Evolutionary conservation across 164 flowering plant genomes (phyloP).

Genomic region (Umbellularia californica): DNA sequence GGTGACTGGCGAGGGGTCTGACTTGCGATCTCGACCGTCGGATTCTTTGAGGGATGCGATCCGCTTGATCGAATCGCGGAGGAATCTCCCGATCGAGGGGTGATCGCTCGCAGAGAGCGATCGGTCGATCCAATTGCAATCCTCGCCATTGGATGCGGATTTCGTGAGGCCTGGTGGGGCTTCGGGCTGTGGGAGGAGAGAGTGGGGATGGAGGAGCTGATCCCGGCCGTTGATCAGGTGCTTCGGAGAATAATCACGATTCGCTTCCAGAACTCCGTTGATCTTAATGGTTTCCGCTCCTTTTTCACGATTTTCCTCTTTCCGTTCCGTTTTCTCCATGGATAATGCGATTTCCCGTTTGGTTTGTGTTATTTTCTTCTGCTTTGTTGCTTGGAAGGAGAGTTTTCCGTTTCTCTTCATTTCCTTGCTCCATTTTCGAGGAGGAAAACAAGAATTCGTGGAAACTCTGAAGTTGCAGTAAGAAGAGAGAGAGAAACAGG

Average conservation of each 20-base stretch:
- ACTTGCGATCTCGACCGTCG: slow-evolving; percentile 3
- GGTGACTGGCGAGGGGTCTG: slow-evolving; percentile 28
- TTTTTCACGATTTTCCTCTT: neutral
- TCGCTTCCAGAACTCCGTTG: neutral
- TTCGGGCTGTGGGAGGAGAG: slow-evolving; percentile 49
- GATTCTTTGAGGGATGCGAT: slow-evolving; percentile 38
- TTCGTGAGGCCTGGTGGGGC: slow-evolving; percentile 32
- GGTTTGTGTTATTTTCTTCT: neutral
- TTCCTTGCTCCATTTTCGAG: neutral
- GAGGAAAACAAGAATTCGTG: neutral
- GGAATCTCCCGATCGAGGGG: slow-evolving; percentile 55
- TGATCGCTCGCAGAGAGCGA: slow-evolving; percentile 23
- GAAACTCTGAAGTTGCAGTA: neutral
- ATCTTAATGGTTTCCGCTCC: neutral
- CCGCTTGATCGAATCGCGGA: slow-evolving; percentile 46
- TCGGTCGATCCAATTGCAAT: slow-evolving; percentile 14
- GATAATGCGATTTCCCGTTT: neutral
- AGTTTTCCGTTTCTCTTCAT: neutral
- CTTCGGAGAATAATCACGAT: neutral
- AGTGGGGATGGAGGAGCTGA: slow-evolving; percentile 26
- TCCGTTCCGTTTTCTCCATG: neutral
- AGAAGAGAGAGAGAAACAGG: neutral
- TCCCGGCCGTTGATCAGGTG: slow-evolving; percentile 1
- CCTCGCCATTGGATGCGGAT: slow-evolving; percentile 14
- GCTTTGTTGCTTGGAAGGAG: neutral